Base-by-base conservation (phyloP, 441 rosid genomes). In the Brassica balearica region DNA sequence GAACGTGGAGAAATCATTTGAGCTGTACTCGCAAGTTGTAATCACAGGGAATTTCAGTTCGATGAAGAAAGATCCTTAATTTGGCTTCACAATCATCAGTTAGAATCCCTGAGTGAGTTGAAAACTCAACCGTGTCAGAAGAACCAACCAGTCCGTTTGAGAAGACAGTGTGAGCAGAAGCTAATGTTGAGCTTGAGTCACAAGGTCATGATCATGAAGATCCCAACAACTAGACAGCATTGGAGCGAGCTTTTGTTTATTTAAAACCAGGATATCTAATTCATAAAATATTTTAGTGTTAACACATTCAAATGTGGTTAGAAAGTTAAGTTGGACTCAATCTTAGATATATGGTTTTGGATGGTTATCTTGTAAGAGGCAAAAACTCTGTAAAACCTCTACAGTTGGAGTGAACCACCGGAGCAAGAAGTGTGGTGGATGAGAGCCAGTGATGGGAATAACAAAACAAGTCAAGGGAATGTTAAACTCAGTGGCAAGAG, bases 41-140 rank as follows among this genome's bases (percentile, higher is more conserved):
- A 19, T 88, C 90, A 43, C 0, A 17, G 93, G 98, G 60, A 91
- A 89, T 71, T 85, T 65, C 78, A 93, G 41, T 68, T 91, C 92
- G 6, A 93, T 74, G 17, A 80, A 78, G 65, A 75, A 87, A 56
- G 73, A 20, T 0, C 71, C 70, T 6, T 75, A 56, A 4, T 58
- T 29, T 29, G 34, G 34, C 73, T 72, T 67, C 82, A 5, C 65
- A 72, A 10, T 61, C 41, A 63, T 1, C 95, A 3, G 78, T 88
- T 2, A 89, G 80, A 73, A 85, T 79, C 19, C 93, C 91, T 0
- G 93, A 90, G 5, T 69, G 85, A 0, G 97, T 90, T n/a, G 22
- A 79, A 51, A 87, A 89, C 79, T 92, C 95, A 55, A 90, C 17
- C 14, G 17, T 48, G 17, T 48, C 56, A 29, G 34, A 29, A 10